Evolutionary conservation across 305 asterid genomes (phyloP), one percentile per base, ranked within the genome.

Genomic region (Caryopteris hybrid): DNA sequence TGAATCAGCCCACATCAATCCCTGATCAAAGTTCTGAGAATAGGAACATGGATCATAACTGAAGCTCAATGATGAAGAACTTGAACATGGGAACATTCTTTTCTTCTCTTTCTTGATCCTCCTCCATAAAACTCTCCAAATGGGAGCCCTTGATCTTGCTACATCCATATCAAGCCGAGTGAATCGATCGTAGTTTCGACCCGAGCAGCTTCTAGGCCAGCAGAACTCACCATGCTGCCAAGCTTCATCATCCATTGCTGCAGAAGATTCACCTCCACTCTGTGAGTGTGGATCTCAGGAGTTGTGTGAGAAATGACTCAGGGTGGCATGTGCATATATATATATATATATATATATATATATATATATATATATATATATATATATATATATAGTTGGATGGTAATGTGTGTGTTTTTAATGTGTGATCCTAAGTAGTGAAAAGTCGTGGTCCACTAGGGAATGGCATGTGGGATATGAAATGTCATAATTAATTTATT

Each of bases 21-120:
- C 88, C 13, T 79, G 79, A 75, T 91, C 97, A 20, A 91, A 88
- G 43, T 91, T 91, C 53, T 81, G 89, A 0, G 89, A 79, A 73
- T 91, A 88, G 48, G 91, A 83, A 48, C 27, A 57, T 0, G 91
- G 84, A 85, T 91, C 96, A 67, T 88, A 88, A 39, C 77, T 68
- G 42, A 82, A 82, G 73, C 84, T 79, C 84, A 53, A 70, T 5
- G 92, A 29, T 2, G 51, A 18, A 14, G 51, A 68, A 25, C 41
- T 74, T 20, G 89, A 75, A 33, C 74, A 52, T 2, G 74, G 41
- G 9, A 61, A 66, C 38, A 68, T 71, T 52, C 31, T 77, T 18
- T 79, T 79, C 86, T 81, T 88, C 68, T 83, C 83, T 68, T 71
- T 85, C 87, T 82, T 88, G 60, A 88, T 73, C 74, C 80, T 86